phyloP scores from a whole-genome alignment of 176 grass and related monocot species.

The Pontederia crassipes region DNA sequence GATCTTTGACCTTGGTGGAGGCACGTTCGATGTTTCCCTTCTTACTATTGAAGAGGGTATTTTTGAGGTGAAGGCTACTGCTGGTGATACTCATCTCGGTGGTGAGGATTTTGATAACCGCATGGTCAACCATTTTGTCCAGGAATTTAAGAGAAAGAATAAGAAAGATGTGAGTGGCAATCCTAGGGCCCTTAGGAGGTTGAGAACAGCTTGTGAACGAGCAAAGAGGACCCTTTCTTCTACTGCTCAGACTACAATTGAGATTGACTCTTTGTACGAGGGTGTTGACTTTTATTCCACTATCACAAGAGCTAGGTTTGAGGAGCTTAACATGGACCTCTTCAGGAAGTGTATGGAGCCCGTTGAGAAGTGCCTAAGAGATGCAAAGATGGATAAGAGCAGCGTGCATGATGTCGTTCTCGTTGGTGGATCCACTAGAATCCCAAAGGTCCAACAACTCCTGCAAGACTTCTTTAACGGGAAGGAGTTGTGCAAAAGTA shows the following conservation, averaged over 20 bases:
- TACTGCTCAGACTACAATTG: neutral
- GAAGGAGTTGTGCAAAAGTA: neutral
- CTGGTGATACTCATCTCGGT: conserved; percentile 1
- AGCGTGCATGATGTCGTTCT: neutral
- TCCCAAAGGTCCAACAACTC: neutral
- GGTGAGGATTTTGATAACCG: neutral
- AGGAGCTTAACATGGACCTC: conserved; percentile 2
- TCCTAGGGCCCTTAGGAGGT: neutral
- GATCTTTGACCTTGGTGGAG: neutral
- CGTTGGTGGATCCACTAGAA: neutral
- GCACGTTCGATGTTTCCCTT: neutral
- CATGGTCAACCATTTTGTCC: conserved; percentile 1
- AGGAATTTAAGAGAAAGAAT: neutral
- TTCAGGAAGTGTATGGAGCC: neutral
- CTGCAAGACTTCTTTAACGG: neutral
- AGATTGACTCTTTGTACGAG: neutral
- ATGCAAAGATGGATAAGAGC: neutral
- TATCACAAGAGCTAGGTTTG: neutral
- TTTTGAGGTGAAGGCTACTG: conserved; percentile 1
- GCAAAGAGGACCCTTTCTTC: neutral
- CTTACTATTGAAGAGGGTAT: conserved; percentile 1
- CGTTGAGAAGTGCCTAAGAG: neutral
- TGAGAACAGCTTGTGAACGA: neutral
- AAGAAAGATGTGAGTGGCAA: conserved; percentile 1
- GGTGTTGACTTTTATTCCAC: neutral